Evolutionary conservation across 2,329 filamentous ascomycete genomes (phyloP).

Genomic region (Aspergillus sp.): DNA sequence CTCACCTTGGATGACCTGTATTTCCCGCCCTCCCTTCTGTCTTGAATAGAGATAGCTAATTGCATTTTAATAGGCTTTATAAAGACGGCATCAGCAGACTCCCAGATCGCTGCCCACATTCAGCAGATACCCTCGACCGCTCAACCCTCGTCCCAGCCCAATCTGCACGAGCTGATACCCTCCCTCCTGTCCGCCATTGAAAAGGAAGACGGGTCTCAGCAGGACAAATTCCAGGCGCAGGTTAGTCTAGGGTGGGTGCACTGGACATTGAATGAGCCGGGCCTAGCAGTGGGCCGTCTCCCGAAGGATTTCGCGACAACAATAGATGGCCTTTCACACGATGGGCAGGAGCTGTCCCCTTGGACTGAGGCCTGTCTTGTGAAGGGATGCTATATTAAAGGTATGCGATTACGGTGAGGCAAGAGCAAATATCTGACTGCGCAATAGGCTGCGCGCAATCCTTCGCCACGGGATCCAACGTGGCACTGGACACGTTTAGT

Average conservation of each 20-base stretch:
- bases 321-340: conserved; percentile 44
- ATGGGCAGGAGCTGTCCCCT: conserved; percentile 47
- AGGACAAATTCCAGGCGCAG: conserved; percentile 64
- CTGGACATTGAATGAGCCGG: conserved; percentile 64
- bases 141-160: conserved; percentile 29
- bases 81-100: conserved; percentile 60
- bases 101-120: conserved; percentile 51
- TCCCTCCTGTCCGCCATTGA: conserved; percentile 45
- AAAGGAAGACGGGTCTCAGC: conserved; percentile 42
- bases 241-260: conserved; percentile 80
- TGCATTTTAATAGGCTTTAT: conserved; percentile 50
- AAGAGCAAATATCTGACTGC: conserved; percentile 7
- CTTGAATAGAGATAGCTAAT: conserved; percentile 7
- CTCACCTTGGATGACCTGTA: conserved; percentile 77
- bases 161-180: conserved; percentile 33
- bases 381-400: conserved; percentile 69
- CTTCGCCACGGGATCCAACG: conserved; percentile 32
- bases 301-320: conserved; percentile 54
- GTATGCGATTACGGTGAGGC: conserved; percentile 35
- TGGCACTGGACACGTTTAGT: conserved; percentile 59
- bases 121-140: conserved; percentile 23
- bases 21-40: conserved; percentile 9
- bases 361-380: conserved; percentile 79
- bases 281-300: conserved; percentile 50
- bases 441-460: conserved; percentile 38